phyloP scores from a whole-genome alignment of 306 rosid genomes.

The Mucuna pruriens region DNA sequence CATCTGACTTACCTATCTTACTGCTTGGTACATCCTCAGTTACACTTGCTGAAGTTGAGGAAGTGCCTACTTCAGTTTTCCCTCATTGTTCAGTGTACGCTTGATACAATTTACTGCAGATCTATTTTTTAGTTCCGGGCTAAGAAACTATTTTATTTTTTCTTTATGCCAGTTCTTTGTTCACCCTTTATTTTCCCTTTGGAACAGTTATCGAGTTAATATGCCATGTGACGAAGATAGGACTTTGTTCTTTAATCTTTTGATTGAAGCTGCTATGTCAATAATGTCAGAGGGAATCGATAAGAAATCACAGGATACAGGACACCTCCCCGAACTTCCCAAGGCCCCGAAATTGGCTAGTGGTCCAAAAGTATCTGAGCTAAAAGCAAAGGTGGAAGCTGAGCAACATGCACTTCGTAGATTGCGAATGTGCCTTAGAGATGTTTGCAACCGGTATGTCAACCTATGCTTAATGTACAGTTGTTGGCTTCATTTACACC shows the following conservation, averaged over 20 bases:
- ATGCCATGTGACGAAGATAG: conserved; percentile 74
- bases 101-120: conserved; percentile 36
- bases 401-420: conserved; percentile 99
- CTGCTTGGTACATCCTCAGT: conserved; percentile 81
- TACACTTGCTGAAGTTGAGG: conserved; percentile 71
- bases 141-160: background rate
- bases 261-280: conserved; percentile 83
- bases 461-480: background rate
- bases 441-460: conserved; percentile 93
- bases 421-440: conserved; percentile 98
- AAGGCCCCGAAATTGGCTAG: conserved; percentile 86
- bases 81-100: conserved; percentile 72
- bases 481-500: background rate
- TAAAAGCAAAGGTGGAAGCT: conserved; percentile 89
- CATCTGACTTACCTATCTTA: conserved; percentile 84
- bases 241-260: conserved; percentile 64
- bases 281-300: conserved; percentile 65
- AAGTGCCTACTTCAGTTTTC: conserved; percentile 70
- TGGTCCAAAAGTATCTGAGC: conserved; percentile 92
- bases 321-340: conserved; percentile 77
- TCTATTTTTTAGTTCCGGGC: conserved; percentile 12
- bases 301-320: conserved; percentile 55
- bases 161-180: conserved; percentile 29
- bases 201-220: conserved; percentile 71
- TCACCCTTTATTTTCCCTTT: conserved; percentile 27